Conservation (phyloP, 2,329 filamentous ascomycete genomes). For the Penicillium digitatum region DNA sequence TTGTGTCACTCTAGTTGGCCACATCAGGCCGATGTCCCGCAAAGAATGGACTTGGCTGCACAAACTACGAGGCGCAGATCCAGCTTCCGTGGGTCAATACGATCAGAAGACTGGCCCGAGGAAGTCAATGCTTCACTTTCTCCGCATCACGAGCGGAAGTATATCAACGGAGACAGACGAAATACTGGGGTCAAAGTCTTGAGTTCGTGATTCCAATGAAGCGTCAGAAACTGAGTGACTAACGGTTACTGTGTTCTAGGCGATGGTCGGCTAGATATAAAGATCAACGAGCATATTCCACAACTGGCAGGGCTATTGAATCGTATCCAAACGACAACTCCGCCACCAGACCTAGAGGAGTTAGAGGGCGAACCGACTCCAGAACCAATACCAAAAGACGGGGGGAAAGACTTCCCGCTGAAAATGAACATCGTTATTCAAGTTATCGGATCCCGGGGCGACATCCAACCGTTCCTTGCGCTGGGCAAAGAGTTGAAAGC, state of each 20-base stretch:
- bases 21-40: slow-evolving; percentile 4
- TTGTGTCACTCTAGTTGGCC: background rate
- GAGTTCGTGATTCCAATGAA: slow-evolving; percentile 4
- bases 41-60: slow-evolving; percentile 4
- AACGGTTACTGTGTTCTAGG: slow-evolving; percentile 1
- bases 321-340: slow-evolving; percentile 12
- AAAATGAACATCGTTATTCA: slow-evolving; percentile 64
- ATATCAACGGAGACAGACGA: slow-evolving; percentile 21
- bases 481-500: slow-evolving; percentile 63
- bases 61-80: background rate
- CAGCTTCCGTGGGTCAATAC: background rate
- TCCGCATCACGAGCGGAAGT: background rate
- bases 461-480: slow-evolving; percentile 72
- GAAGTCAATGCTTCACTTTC: background rate
- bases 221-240: background rate
- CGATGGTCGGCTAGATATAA: slow-evolving; percentile 23
- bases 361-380: background rate
- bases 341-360: slow-evolving; percentile 12
- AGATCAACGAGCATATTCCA: slow-evolving; percentile 19
- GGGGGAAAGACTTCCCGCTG: slow-evolving; percentile 17
- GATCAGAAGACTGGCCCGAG: slow-evolving; percentile 13
- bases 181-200: slow-evolving; percentile 16
- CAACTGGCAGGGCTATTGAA: slow-evolving; percentile 19
- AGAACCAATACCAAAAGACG: background rate
- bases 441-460: slow-evolving; percentile 69